Percentiles rank a stretch among this genome's conserved stretches.
phyloP scores from a whole-genome alignment of 345 rosid genomes.

The Geranium brycei region DNA sequence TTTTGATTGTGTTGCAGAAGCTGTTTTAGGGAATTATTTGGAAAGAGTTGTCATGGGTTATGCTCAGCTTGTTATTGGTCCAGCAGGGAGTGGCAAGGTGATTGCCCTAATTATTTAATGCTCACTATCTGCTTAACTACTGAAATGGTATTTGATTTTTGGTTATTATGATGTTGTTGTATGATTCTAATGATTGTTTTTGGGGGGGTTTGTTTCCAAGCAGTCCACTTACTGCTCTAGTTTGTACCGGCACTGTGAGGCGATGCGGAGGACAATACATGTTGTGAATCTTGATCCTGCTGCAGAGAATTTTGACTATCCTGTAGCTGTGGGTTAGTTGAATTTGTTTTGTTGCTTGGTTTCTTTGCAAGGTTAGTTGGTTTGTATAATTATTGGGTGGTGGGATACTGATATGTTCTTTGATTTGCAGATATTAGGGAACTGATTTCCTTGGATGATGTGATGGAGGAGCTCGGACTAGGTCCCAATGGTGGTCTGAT shows the following conservation, averaged over 20 bases:
- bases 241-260: slow-evolving; percentile 57
- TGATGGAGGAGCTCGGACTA: slow-evolving; percentile 77
- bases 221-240: slow-evolving; percentile 93
- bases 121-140: background rate
- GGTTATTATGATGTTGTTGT: background rate
- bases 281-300: slow-evolving; percentile 88
- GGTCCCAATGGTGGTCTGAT: slow-evolving; percentile 91
- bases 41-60: slow-evolving; percentile 42
- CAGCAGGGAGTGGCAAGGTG: slow-evolving; percentile 91
- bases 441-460: slow-evolving; percentile 77
- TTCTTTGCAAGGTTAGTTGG: background rate
- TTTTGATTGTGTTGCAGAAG: slow-evolving; percentile 13
- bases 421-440: slow-evolving; percentile 67
- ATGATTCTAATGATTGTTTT: background rate
- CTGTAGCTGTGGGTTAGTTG: slow-evolving; percentile 70
- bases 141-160: background rate
- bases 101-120: background rate
- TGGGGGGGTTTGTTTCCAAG: background rate
- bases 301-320: slow-evolving; percentile 80
- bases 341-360: background rate
- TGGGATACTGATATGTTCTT: background rate
- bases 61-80: slow-evolving; percentile 73
- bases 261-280: slow-evolving; percentile 48
- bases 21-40: background rate
- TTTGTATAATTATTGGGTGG: background rate